These are phyloP conservation scores for Volutella citrinella DNA, from an alignment of 2,329 filamentous ascomycete species.

Conservation along the genomic window DNA sequence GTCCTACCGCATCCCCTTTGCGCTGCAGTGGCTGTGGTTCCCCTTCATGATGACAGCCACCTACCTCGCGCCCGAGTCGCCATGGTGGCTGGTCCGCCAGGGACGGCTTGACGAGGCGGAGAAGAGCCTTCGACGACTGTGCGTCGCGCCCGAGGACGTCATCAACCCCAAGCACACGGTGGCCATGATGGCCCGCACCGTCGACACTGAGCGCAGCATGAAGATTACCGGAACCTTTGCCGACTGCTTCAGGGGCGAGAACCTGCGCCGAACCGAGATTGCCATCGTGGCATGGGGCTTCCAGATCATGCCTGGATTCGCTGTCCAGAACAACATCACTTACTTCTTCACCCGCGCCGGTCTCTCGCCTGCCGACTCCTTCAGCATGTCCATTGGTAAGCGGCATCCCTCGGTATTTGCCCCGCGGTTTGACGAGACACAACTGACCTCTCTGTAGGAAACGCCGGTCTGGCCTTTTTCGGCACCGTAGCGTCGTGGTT, in stretches of 20 bases:
- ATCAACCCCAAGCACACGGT: conserved; percentile 11
- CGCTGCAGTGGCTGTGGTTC: too few relatives aligned
- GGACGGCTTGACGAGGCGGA: too few relatives aligned
- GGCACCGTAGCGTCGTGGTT: conserved; percentile 40
- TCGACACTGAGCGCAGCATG: conserved; percentile 10
- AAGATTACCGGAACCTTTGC: conserved; percentile 24
- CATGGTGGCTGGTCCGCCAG: too few relatives aligned
- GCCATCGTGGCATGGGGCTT: conserved; percentile 31
- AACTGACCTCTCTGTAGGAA: conserved; percentile 20
- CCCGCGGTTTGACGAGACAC: too few relatives aligned
- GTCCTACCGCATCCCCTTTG: too few relatives aligned
- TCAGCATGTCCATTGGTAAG: conserved; percentile 34
- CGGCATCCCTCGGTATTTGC: conserved; percentile 4
- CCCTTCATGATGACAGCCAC: too few relatives aligned
- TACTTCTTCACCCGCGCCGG: conserved; percentile 43
- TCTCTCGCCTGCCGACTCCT: conserved; percentile 30
- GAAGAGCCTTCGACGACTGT: too few relatives aligned
- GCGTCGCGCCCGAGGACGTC: conserved; percentile 3
- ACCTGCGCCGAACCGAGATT: conserved; percentile 42
- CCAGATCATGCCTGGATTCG: conserved; percentile 35
- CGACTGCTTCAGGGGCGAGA: conserved; percentile 45
- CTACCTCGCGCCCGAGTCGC: too few relatives aligned
- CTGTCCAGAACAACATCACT: conserved; percentile 34
- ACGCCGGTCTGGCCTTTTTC: conserved; percentile 35
- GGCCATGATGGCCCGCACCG: conserved; percentile 13